Conservation (phyloP, 805 yeast species). For the Starmerella sirachaensis region DNA sequence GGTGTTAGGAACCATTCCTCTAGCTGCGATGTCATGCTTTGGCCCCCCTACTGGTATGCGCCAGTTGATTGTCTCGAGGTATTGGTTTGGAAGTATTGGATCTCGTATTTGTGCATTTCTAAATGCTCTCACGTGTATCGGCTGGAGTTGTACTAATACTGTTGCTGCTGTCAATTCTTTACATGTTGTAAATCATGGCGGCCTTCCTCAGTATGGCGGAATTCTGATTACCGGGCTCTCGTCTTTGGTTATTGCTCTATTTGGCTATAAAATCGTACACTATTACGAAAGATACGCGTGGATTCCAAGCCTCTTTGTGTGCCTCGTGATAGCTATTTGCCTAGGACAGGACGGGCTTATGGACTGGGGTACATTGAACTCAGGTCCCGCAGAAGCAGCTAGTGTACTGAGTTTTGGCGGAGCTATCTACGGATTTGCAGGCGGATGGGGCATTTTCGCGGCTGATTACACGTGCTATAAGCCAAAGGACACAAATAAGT, state of each 20-base stretch:
- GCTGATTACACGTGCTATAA: constrained; percentile 86
- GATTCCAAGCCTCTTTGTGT: constrained; percentile 66
- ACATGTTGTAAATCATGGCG: constrained; percentile 54
- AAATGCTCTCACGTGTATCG: constrained; percentile 75
- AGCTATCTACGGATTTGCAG: constrained; percentile 72
- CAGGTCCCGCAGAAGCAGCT: constrained; percentile 65
- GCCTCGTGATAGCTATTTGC: constrained; percentile 69
- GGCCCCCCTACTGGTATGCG: constrained; percentile 79
- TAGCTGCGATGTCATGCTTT: constrained; percentile 68
- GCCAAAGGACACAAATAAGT: constrained; percentile 48
- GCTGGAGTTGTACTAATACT: constrained; percentile 91
- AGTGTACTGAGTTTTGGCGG: constrained; percentile 69
- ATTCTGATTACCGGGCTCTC: constrained; percentile 54
- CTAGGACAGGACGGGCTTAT: constrained; percentile 55
- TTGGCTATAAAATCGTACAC: constrained; percentile 75
- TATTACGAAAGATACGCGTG: constrained; percentile 73
- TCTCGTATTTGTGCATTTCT: constrained; percentile 67
- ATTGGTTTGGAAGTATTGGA: constrained; percentile 60
- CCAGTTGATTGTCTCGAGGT: constrained; percentile 73
- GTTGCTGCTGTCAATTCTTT: constrained; percentile 79
- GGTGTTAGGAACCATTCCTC: constrained; percentile 60
- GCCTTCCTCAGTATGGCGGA: constrained; percentile 82
- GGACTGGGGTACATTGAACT: constrained; percentile 36
- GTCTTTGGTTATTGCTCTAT: constrained; percentile 63
- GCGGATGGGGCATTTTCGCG: constrained; percentile 91